Conservation (phyloP, 1,284 basidiomycete genomes). For the Naganishia albida region DNA sequence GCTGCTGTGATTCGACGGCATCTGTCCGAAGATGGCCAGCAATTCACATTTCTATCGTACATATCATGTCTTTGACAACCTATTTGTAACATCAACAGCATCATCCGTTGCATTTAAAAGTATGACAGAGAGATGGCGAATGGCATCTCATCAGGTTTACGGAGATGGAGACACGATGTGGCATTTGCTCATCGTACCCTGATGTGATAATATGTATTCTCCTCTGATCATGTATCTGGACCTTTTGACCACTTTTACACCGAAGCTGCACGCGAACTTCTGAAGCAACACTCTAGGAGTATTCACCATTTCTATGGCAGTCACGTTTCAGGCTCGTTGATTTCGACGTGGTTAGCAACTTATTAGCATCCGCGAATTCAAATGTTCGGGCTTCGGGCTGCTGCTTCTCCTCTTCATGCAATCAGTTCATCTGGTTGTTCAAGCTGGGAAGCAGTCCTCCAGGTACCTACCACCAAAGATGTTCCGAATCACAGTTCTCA, state of each 20-base stretch:
- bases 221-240: too few relatives aligned
- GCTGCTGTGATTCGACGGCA: not conserved
- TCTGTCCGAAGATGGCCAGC: conserved; percentile 1
- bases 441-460: conserved; percentile 14
- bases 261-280: too few relatives aligned
- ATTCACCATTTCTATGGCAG: not conserved
- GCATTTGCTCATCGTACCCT: not conserved
- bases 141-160: not conserved
- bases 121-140: not conserved
- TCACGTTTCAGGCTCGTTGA: conserved; percentile 21
- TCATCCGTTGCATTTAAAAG: too few relatives aligned
- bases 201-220: too few relatives aligned
- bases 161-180: not conserved
- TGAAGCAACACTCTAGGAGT: too few relatives aligned
- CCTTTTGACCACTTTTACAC: too few relatives aligned
- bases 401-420: not conserved
- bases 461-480: conserved; percentile 23
- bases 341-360: not conserved
- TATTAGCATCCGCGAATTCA: conserved; percentile 19
- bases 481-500: conserved; percentile 63
- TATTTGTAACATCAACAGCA: too few relatives aligned
- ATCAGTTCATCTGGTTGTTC: too few relatives aligned
- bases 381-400: not conserved
- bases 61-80: not conserved
- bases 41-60: conserved; percentile 8